Percentiles rank a stretch among this genome's conserved stretches.
These are phyloP conservation scores for Takashimella koratensis DNA, from an alignment of 1,284 basidiomycete genomes.

Conservation along the genomic window DNA sequence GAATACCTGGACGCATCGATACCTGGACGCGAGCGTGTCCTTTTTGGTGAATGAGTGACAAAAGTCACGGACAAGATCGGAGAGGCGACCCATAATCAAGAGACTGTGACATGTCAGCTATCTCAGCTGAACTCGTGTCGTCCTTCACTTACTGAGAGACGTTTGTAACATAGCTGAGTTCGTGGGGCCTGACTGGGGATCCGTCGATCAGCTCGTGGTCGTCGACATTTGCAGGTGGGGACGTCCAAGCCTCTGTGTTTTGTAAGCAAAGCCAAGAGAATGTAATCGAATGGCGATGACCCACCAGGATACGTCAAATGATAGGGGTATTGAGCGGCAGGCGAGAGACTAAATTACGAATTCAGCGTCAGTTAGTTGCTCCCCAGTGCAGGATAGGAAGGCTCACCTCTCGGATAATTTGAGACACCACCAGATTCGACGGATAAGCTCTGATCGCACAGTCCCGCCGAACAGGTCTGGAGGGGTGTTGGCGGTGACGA, in stretches of 20 bases:
- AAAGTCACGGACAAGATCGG: constrained; percentile 13
- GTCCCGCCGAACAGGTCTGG: constrained; percentile 3
- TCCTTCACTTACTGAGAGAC: constrained; percentile 18
- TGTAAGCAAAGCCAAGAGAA: no score
- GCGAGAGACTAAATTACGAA: constrained; percentile 5
- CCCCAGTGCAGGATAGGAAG: no score
- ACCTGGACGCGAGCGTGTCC: constrained; percentile 5
- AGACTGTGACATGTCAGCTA: constrained; percentile 6
- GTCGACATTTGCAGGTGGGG: constrained; percentile 17
- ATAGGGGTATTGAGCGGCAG: constrained; percentile 13
- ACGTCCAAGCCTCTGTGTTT: constrained; percentile 11
- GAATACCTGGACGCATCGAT: constrained; percentile 9
- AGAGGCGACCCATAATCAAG: constrained; percentile 11
- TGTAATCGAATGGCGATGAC: background rate
- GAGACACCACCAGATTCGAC: constrained; percentile 18
- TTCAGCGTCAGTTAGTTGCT: no score
- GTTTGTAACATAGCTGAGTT: constrained; percentile 6
- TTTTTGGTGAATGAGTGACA: constrained; percentile 8
- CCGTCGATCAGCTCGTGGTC: constrained; percentile 11
- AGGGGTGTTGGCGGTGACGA: constrained; percentile 3
- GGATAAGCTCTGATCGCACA: constrained; percentile 8
- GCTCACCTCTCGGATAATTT: constrained; percentile 13
- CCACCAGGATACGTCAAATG: constrained; percentile 12
- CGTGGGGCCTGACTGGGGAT: constrained; percentile 3
- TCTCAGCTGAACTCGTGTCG: no score